Percentiles rank a stretch among this genome's conserved stretches.
Evolutionary conservation across 225 moss, liverwort and hornwort species (phyloP).

Genomic region (Polytrichum formosum): DNA sequence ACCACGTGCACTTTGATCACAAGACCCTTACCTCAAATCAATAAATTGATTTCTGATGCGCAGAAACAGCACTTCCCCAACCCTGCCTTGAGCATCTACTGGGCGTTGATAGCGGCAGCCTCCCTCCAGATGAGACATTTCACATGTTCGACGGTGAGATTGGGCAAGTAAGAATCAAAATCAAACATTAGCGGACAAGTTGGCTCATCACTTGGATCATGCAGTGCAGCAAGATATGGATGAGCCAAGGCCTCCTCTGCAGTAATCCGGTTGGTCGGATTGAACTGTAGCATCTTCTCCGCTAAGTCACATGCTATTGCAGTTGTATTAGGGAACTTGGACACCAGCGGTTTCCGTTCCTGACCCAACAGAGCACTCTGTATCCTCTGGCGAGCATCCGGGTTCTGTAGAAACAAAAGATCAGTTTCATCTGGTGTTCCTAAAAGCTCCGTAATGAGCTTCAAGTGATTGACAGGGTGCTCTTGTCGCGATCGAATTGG

Average conservation of each 20-base stretch:
- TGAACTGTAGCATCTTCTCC: conserved; percentile 62
- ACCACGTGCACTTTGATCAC: not conserved
- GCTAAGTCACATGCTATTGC: conserved; percentile 54
- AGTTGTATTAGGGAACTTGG: conserved; percentile 45
- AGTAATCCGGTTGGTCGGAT: conserved; percentile 51
- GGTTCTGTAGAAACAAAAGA: conserved; percentile 47
- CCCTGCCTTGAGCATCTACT: conserved; percentile 7
- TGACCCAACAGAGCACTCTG: conserved; percentile 56
- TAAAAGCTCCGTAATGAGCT: conserved; percentile 56
- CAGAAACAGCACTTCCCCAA: conserved; percentile 12
- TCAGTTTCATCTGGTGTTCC: conserved; percentile 58
- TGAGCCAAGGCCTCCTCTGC: conserved; percentile 63
- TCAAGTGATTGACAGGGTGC: conserved; percentile 61
- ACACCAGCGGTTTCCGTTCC: conserved; percentile 46
- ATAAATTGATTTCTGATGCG: not conserved
- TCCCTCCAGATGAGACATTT: conserved; percentile 70
- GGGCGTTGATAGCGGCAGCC: conserved; percentile 41
- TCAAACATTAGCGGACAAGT: conserved; percentile 54
- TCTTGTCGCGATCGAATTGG: conserved; percentile 54
- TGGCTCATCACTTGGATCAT: conserved; percentile 58
- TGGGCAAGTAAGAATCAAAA: conserved; percentile 56
- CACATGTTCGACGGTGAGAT: conserved; percentile 57
- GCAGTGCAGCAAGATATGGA: conserved; percentile 53
- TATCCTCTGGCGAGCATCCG: conserved; percentile 54
- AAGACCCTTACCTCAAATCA: conserved; percentile 21